Conservation (phyloP, 345 rosid species). For the Turritis glabra region DNA sequence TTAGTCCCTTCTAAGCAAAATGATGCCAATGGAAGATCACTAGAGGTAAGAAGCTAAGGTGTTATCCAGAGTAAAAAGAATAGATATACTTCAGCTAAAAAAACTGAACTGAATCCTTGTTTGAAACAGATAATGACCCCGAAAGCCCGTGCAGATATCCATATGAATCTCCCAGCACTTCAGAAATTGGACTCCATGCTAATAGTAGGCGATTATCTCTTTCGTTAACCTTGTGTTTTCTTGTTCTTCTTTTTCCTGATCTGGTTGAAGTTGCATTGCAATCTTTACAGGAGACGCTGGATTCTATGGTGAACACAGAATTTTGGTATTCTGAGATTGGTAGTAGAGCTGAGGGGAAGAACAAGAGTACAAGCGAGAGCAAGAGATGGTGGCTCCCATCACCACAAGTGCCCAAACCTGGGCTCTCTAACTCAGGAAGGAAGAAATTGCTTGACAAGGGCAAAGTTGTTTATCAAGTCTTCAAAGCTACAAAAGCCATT, state of each 20-base stretch:
- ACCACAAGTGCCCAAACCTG: slow-evolving; percentile 79
- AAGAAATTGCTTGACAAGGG: slow-evolving; percentile 60
- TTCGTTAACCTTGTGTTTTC: neutral
- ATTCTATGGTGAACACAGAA: slow-evolving; percentile 83
- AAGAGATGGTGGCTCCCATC: slow-evolving; percentile 98
- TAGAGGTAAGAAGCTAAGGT: slow-evolving; percentile 59
- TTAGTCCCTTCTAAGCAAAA: slow-evolving; percentile 94
- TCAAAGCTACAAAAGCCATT: slow-evolving; percentile 90
- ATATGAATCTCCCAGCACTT: slow-evolving; percentile 94
- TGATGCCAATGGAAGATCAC: slow-evolving; percentile 69
- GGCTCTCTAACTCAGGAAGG: slow-evolving; percentile 72
- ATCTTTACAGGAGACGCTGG: slow-evolving; percentile 67
- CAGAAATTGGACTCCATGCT: slow-evolving; percentile 93
- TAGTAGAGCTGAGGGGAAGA: slow-evolving; percentile 78
- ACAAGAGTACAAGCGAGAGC: slow-evolving; percentile 63
- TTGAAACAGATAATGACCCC: slow-evolving; percentile 89
- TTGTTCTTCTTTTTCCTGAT: neutral
- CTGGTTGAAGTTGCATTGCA: neutral
- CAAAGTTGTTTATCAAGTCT: slow-evolving; percentile 76
- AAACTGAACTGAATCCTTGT: slow-evolving; percentile 27
- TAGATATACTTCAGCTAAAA: slow-evolving; percentile 3
- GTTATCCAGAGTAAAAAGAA: neutral
- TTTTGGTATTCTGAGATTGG: slow-evolving; percentile 92
- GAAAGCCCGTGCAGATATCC: slow-evolving; percentile 88
- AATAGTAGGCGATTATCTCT: slow-evolving; percentile 48